Base-by-base conservation (phyloP, 805 yeast genomes). In the Blastobotrys mokoenaii region DNA sequence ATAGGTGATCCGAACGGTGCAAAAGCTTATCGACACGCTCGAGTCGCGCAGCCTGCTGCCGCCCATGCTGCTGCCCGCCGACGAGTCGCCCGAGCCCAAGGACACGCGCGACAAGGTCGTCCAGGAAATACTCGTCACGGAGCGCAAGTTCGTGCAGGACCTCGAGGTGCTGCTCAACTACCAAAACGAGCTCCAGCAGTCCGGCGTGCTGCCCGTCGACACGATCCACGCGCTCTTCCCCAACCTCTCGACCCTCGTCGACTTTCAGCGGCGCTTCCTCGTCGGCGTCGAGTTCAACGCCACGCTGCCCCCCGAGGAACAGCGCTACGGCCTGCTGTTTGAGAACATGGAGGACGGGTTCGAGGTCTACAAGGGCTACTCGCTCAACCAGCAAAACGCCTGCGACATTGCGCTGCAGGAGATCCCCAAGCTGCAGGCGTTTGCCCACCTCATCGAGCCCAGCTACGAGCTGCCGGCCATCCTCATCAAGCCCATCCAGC, bases 311-410 rank as follows among this genome's bases (percentile, higher is more conserved):
- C 73, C 79, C 22, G 75, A 77, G 46, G 77, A 77, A 56, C 96
- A 89, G 64, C 73, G 96, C 50, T 78, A 90, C 39, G 98, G 97
- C 2, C 83, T 95, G 1, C 73, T 89, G 1, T 90, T 93, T 62
- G 72, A 84, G 49, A 94, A 83, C 62, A 85, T 93, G 9, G 84
- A 89, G 30, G 78, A 80, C 32, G 90, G 88, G 22, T 93, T 93
- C 67, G 81, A 79, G 51, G 78, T 86, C 8, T 93, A 93, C 64
- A 96, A 88, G 62, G 88, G 95, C 6, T 93, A 96, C 90, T 85
- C 97, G 20, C 73, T 88, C 45, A 90, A 90, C 47, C 97, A 87
- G 64, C 78, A 79, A 53, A 79, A 86, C 2, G 96, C 97, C 1
- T 76, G 86, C 37, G 95, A 86, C 46, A 74, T 87, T 45, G 84